Conservation (phyloP, 2,329 filamentous ascomycete genomes). For the Monosporascus sp. region DNA sequence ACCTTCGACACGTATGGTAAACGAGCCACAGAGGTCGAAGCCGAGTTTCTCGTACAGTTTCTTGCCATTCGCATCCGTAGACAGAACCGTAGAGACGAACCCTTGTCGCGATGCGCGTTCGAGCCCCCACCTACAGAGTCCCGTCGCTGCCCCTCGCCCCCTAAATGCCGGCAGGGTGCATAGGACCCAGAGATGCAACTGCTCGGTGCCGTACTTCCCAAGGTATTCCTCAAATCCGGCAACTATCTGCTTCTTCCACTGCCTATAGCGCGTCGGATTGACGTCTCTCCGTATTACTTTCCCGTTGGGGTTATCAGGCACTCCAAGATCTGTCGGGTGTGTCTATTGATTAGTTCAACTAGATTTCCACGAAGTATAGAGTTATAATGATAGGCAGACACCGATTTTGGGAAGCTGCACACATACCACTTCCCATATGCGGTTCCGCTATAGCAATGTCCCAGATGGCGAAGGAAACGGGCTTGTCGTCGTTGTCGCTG, state of each 20-base stretch:
- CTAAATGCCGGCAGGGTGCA: conserved; percentile 7
- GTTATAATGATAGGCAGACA: background rate
- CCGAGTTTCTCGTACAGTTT: conserved; percentile 5
- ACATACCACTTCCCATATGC: conserved; percentile 7
- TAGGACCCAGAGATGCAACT: conserved; percentile 9
- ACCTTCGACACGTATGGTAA: conserved; percentile 4
- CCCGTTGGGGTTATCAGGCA: conserved; percentile 6
- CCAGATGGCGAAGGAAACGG: conserved; percentile 7
- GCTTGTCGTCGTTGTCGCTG: conserved; percentile 8
- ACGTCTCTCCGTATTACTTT: conserved; percentile 3
- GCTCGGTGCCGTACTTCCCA: conserved; percentile 3
- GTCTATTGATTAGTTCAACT: background rate
- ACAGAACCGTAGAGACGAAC: conserved; percentile 4
- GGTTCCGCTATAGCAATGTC: conserved; percentile 4
- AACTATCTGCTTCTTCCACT: conserved; percentile 5
- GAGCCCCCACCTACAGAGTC: conserved; percentile 9
- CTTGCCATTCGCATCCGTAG: conserved; percentile 6
- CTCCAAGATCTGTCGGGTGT: conserved; percentile 6
- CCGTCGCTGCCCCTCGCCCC: conserved; percentile 7
- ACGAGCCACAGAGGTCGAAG: conserved; percentile 3
- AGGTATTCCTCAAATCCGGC: conserved; percentile 5
- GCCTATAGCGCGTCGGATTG: conserved; percentile 6
- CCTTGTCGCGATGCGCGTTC: conserved; percentile 2
- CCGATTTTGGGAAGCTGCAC: background rate
- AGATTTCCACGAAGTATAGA: background rate